Percentiles rank a stretch among this genome's conserved stretches.
phyloP scores from a whole-genome alignment of 805 yeast genomes.

The Cyberlindnera maritima region DNA sequence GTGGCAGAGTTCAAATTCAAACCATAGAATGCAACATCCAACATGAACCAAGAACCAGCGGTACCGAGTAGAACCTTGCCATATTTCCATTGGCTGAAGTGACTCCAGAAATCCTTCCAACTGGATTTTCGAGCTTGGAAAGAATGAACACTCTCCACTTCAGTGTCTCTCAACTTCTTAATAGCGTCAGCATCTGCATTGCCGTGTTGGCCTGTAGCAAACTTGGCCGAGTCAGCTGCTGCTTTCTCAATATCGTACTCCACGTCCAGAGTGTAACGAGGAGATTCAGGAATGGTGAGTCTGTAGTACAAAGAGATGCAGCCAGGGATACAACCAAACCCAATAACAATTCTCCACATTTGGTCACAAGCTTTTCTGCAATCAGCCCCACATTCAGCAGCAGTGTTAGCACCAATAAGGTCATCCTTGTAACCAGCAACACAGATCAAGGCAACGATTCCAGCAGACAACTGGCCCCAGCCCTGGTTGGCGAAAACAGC shows the following conservation, averaged over 20 bases:
- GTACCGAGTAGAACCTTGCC: conserved; percentile 83
- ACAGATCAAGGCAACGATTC: conserved; percentile 74
- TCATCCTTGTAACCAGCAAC: conserved; percentile 74
- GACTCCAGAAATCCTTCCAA: conserved; percentile 62
- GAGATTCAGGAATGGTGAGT: conserved; percentile 92
- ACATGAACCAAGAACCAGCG: conserved; percentile 87
- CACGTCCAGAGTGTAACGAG: conserved; percentile 84
- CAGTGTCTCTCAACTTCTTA: conserved; percentile 44
- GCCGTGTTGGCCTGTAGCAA: conserved; percentile 48
- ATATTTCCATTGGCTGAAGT: conserved; percentile 82
- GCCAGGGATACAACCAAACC: conserved; percentile 92
- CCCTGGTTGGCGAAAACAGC: conserved; percentile 97
- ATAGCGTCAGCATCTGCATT: conserved; percentile 44
- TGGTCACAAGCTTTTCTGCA: conserved; percentile 83
- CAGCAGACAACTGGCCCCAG: conserved; percentile 89
- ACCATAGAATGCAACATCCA: conserved; percentile 91
- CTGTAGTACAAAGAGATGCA: conserved; percentile 80
- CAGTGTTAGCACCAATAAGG: conserved; percentile 49
- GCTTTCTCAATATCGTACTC: conserved; percentile 54
- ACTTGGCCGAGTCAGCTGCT: conserved; percentile 53
- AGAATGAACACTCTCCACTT: conserved; percentile 50
- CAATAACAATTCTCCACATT: conserved; percentile 91
- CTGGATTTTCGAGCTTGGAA: conserved; percentile 78
- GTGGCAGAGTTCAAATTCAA: conserved; percentile 77
- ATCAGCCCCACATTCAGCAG: conserved; percentile 57